These are phyloP conservation scores for Saksenaea vasiformis DNA, from an alignment of 371 early-diverging fungal genomes.

Conservation along the genomic window DNA sequence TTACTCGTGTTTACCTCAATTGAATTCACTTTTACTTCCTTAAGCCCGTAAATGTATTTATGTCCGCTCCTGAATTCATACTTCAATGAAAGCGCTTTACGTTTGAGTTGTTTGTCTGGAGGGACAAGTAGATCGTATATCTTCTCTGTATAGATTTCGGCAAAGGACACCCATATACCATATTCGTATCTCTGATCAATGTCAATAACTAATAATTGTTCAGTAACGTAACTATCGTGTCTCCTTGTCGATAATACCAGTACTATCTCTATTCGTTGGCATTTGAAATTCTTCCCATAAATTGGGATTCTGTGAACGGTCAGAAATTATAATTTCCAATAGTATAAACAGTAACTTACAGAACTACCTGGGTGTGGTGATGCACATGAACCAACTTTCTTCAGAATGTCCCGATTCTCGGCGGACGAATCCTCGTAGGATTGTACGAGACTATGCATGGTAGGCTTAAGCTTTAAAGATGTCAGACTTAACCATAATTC, in stretches of 20 bases:
- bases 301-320: conserved; percentile 18
- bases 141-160: conserved; percentile 85
- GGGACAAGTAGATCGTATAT: conserved; percentile 77
- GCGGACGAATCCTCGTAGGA: conserved; percentile 30
- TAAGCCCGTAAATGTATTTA: conserved; percentile 57
- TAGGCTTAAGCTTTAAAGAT: conserved; percentile 34
- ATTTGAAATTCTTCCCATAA: conserved; percentile 17
- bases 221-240: not conserved
- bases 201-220: conserved; percentile 23
- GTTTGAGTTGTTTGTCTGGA: conserved; percentile 32
- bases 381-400: conserved; percentile 11
- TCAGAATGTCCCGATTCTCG: conserved; percentile 34
- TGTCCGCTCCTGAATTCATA: conserved; percentile 58
- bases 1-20: conserved; percentile 30
- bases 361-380: conserved; percentile 17
- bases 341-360: conserved; percentile 8
- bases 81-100: conserved; percentile 58
- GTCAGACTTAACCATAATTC: not conserved
- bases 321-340: not conserved
- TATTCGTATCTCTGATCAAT: conserved; percentile 62
- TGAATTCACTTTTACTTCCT: conserved; percentile 62
- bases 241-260: conserved; percentile 9
- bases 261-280: conserved; percentile 15
- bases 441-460: conserved; percentile 49
- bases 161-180: conserved; percentile 74